A percentile compares a stretch with the other conserved stretches of the same genome.
Conservation (phyloP, 345 rosid species). For the Kandelia obovata region DNA sequence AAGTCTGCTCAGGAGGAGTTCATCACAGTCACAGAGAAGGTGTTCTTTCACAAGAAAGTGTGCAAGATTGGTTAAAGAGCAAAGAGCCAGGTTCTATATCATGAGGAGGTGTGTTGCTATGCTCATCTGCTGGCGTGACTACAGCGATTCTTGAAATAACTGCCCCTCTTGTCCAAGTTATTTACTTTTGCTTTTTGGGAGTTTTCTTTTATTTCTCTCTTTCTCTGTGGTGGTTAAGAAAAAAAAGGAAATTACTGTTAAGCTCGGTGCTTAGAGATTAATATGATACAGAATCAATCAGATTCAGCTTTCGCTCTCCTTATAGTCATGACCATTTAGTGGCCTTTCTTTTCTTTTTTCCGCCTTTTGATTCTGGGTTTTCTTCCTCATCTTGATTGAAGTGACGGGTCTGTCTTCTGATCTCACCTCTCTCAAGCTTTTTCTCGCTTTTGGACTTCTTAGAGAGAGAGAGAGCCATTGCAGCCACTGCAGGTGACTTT, state of each 20-base stretch:
- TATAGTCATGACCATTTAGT: neutral
- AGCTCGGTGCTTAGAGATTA: constrained; percentile 6
- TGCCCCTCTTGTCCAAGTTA: neutral
- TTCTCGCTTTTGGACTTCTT: neutral
- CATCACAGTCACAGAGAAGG: constrained; percentile 32
- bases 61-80: constrained; percentile 75
- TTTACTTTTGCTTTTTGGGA: neutral
- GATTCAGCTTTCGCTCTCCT: neutral
- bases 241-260: constrained; percentile 2
- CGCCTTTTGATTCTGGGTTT: constrained; percentile 8
- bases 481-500: constrained; percentile 27
- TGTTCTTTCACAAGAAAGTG: constrained; percentile 79
- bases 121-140: constrained; percentile 96
- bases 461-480: constrained; percentile 31
- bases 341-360: neutral
- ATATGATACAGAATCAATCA: constrained; percentile 12
- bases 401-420: constrained; percentile 15
- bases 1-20: constrained; percentile 33
- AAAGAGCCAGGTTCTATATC: constrained; percentile 91
- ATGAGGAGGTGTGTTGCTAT: constrained; percentile 82
- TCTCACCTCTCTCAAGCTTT: constrained; percentile 8
- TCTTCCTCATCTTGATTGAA: constrained; percentile 2
- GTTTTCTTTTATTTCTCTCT: neutral
- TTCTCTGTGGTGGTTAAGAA: constrained; percentile 23
- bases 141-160: constrained; percentile 53